A percentile compares a stretch with the other conserved stretches of the same genome.
These are phyloP conservation scores for Artomyces pyxidatus DNA, from an alignment of 768 basidiomycete species.

Conservation along the genomic window DNA sequence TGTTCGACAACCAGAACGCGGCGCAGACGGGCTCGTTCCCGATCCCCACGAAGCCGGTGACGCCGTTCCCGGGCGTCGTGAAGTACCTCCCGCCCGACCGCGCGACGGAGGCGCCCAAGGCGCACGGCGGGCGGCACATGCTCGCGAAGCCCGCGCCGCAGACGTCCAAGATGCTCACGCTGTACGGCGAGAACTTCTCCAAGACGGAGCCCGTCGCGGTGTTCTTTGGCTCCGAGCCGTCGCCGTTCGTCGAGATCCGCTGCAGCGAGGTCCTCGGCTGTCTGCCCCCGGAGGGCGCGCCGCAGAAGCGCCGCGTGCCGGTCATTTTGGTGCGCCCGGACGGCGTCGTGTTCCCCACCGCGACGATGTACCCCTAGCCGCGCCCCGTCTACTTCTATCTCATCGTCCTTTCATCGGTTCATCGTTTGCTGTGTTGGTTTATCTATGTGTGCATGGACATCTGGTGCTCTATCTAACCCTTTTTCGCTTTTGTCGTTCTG, in stretches of 20 bases:
- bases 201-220: slow-evolving; percentile 75
- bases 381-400: slow-evolving; percentile 12
- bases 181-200: slow-evolving; percentile 86
- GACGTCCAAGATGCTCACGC: slow-evolving; percentile 71
- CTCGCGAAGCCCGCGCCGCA: slow-evolving; percentile 74
- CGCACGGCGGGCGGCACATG: slow-evolving; percentile 58
- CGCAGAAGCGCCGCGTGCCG: slow-evolving; percentile 63
- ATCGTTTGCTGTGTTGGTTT: neutral
- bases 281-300: slow-evolving; percentile 63
- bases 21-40: slow-evolving; percentile 67
- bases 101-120: slow-evolving; percentile 74
- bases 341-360: slow-evolving; percentile 83
- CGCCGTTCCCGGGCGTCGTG: slow-evolving; percentile 79
- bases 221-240: slow-evolving; percentile 83
- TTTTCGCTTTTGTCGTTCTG: neutral
- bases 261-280: slow-evolving; percentile 83
- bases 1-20: slow-evolving; percentile 76
- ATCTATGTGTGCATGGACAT: slow-evolving; percentile 4
- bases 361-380: slow-evolving; percentile 67
- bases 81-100: slow-evolving; percentile 89
- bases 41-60: slow-evolving; percentile 73
- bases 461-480: neutral
- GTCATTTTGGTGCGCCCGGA: slow-evolving; percentile 78
- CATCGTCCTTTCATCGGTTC: neutral
- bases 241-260: slow-evolving; percentile 80